Percentiles rank a stretch among this genome's conserved stretches.
Conservation (phyloP, 371 early-diverging fungal genomes). For the Rhizopus delemar region DNA sequence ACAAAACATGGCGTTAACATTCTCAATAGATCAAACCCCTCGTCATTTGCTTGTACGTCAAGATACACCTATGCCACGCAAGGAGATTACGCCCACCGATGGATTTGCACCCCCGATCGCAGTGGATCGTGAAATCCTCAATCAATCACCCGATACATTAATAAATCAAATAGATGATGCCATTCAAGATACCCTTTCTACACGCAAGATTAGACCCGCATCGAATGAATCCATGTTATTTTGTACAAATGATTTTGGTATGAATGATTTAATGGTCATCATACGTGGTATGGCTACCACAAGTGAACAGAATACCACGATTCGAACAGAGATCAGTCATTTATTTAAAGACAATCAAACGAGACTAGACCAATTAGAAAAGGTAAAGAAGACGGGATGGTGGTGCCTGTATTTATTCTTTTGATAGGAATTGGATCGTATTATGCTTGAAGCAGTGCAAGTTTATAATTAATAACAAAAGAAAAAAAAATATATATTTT, state of each 20-base stretch:
- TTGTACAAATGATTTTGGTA: constrained; percentile 48
- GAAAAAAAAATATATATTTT: constrained; percentile 5
- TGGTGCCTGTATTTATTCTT: neutral
- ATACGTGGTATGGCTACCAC: constrained; percentile 43
- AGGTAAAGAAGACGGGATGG: constrained; percentile 25
- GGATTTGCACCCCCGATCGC: constrained; percentile 7
- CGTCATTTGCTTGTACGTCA: constrained; percentile 43
- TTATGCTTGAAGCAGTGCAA: constrained; percentile 39
- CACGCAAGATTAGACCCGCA: constrained; percentile 10
- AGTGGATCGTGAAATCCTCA: neutral
- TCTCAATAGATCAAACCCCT: constrained; percentile 18
- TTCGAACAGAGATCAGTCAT: constrained; percentile 42
- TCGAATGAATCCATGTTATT: constrained; percentile 43
- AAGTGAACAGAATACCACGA: neutral
- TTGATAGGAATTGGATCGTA: constrained; percentile 38
- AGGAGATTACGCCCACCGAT: constrained; percentile 18
- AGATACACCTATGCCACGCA: constrained; percentile 46
- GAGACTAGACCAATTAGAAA: constrained; percentile 49
- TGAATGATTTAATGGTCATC: constrained; percentile 53
- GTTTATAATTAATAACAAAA: constrained; percentile 22
- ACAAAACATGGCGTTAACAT: neutral
- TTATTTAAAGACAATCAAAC: constrained; percentile 41
- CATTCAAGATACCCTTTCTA: constrained; percentile 19
- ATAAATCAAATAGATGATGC: constrained; percentile 23
- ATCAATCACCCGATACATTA: constrained; percentile 8